Evolutionary conservation across 2,329 filamentous ascomycete species (phyloP), one percentile per base, ranked within the genome.

Genomic region (Diaporthe nobilis): DNA sequence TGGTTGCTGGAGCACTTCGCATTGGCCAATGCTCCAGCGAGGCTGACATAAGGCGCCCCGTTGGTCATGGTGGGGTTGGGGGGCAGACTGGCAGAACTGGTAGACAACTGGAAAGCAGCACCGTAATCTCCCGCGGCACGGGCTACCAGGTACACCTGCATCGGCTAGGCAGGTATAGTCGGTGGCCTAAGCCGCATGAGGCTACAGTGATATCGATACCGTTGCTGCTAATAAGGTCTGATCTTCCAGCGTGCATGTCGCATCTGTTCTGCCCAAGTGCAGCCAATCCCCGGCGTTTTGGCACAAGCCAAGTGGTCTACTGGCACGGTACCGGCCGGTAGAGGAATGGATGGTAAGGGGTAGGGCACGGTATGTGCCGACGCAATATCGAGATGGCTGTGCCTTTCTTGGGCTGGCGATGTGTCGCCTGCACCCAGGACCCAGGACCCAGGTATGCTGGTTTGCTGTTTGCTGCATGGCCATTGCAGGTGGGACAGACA

Each of bases 11-110:
- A 34, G 31, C 15, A 58, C 42, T 61, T 49, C 28, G 65, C 74
- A 73, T 73, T 75, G 60, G 71, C 25, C 74, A 76, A 73, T 76
- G 74, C 51, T 49, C 39, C 49, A 31, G 49, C 60, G 25, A 73
- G 72, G 49, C 47, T 75, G 71, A 75, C 58, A 65, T 75, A 68
- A 67, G 28, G 22, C 10, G 8, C 17, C n/a, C 10, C 17, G 25
- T 25, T 20, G 12, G 25, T 22, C 13, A 28, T 15, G 31, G 39
- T 34, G 31, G 39, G 39, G 53, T 42, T 17, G 70, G 51, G 31
- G 28, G 72, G 34, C 31, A 49, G 37, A 7, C 28, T n/a, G 13
- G 34, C 34, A 7, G 34, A 8, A 34, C 31, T 39, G 37, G 37
- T 39, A 39, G 37, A 39, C 12, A 39, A 20, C 44, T 51, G 63